Base-by-base conservation (phyloP, 345 rosid genomes). In the Dipteronia sinensis region DNA sequence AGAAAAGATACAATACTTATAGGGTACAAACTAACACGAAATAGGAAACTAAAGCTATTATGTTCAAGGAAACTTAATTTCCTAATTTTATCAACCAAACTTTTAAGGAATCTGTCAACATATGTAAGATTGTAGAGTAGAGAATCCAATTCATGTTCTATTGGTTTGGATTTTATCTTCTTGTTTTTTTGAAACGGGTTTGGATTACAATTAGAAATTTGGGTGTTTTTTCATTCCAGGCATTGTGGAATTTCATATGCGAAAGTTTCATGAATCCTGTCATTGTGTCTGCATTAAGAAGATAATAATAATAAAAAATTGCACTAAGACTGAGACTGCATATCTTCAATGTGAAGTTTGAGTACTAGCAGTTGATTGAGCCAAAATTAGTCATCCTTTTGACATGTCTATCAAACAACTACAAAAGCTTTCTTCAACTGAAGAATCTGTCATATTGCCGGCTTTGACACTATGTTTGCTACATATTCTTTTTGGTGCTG, bases 391-490 rank as follows among this genome's bases (percentile, higher is more conserved):
- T 8, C 40, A 34, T 25, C 51, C 65, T 56, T 49, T 16, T 44
- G 44, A 12, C 58, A 22, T 61, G 68, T 8, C 51, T 31, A 42
- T 12, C 34, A 22, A 16, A 31, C 46, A 27, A 46, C 56, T 29
- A 13, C 63, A 38, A 61, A 16, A 10, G 34, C 23, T 65, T 56
- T 53, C 55, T 10, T 34, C 22, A 40, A 19, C 5, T 20, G 51
- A 64, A 70, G 13, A 46, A 17, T 56, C 1, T 31, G 25, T 29
- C 23, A 27, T 49, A 51, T n/a, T 6, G 49, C 5, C 22, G 59
- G 64, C 38, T 49, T 55, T 75, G 63, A 49, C 73, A 38, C 27
- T n/a, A n/a, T 42, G 56, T 67, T 55, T 23, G 56, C 73, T 55
- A 42, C 65, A 51, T 59, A 22, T 29, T 65, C 15, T 11, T 34